Conservation (phyloP, 2,329 filamentous ascomycete species). For the Xylaria sp. region DNA sequence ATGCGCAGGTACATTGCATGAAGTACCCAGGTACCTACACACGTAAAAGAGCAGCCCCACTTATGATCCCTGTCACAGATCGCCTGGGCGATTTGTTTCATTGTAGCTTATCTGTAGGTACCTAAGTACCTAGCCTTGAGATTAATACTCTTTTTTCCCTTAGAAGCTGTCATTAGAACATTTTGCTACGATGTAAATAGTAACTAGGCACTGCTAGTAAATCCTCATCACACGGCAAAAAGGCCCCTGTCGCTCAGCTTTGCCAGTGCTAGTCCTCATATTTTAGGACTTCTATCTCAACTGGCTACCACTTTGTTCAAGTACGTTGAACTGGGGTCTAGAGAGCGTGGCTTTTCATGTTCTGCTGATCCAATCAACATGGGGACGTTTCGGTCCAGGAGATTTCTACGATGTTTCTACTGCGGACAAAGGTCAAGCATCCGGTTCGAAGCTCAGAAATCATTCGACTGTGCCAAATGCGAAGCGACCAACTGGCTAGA, state of each 20-base stretch:
- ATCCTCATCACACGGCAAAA: constrained; percentile 27
- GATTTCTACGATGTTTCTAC: constrained; percentile 78
- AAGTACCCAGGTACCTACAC: no score
- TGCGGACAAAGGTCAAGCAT: constrained; percentile 76
- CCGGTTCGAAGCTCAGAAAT: constrained; percentile 67
- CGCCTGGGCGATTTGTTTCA: no score
- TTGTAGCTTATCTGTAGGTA: no score
- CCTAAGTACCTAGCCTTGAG: not conserved
- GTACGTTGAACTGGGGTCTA: constrained; percentile 14
- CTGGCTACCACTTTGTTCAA: not conserved
- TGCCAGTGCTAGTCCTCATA: not conserved
- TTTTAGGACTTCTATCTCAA: not conserved
- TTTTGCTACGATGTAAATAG: not conserved
- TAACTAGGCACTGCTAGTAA: not conserved
- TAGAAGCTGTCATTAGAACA: not conserved
- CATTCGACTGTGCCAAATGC: constrained; percentile 81
- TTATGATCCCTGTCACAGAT: no score
- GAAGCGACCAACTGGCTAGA: constrained; percentile 92
- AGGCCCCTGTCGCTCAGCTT: constrained; percentile 14
- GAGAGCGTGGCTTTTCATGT: constrained; percentile 20
- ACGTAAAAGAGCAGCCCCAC: no score
- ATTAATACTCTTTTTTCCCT: no score
- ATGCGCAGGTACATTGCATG: no score
- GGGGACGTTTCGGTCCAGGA: constrained; percentile 48
- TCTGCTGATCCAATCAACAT: constrained; percentile 39